Evolutionary conservation across 2,329 filamentous ascomycete genomes (phyloP), one percentile per base, ranked within the genome.

Genomic region (Sodiomyces alkalinus): DNA sequence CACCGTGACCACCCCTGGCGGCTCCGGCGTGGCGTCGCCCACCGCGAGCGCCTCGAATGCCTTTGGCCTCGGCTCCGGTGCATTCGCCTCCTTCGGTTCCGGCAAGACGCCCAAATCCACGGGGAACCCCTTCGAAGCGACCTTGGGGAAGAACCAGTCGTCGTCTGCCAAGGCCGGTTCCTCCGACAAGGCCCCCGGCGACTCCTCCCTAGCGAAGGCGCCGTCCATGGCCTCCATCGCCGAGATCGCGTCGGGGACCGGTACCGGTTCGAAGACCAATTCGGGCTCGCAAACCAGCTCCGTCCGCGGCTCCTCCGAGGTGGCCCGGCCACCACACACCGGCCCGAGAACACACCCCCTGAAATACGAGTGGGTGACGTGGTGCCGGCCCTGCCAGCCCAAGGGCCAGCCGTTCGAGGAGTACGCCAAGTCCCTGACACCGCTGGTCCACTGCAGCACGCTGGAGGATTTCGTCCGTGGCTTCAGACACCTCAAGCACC

Each of bases 401-500:
- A 98, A 98, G 60, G 90, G 87, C 39, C 87, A 90, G 46, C 72
- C 72, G 22, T 76, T 65, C 46, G 69, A 77, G 43, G 87, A 96
- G 54, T 98, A 98, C 53, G 90, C 98, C 53, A 93, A 96, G 56
- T 96, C 87, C 6, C 75, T 92, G 36, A 80, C 90, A 44, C 73
- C 85, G 21, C 74, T 96, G 47, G 87, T 82, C 42, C 69, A 70
- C 31, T 81, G 92, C 46, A 68, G 68, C 34, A 83, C 81, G 5
- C 83, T 72, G 27, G 85, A 96, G 55, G 80, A 90, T 34, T 96
- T 98, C 50, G 94, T 85, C 73, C 66, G 72, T 26, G 74, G 93
- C 20, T 96, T 93, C 49, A 64, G 70, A 30, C 85, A 96, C 52
- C 66, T 98, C 26, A 92, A 92, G 58, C 74, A 80, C 17, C 90